phyloP scores from a whole-genome alignment of 495 filamentous ascomycete species.

The Trichoderma orchidacearum region DNA sequence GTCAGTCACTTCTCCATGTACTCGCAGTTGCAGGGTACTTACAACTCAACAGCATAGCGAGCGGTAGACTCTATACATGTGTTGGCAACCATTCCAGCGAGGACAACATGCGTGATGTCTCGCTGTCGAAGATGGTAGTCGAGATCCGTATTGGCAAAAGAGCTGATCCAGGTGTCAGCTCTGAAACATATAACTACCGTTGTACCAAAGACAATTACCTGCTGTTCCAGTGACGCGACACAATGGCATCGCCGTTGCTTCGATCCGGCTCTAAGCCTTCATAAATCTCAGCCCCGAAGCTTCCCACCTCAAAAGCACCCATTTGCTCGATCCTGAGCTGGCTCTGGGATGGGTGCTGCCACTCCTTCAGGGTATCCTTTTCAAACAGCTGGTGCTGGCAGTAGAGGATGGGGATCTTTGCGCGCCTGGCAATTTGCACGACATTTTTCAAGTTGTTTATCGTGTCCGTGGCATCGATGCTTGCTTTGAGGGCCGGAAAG shows the following conservation, averaged over 20 bases:
- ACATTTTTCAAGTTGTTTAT: conserved; percentile 10
- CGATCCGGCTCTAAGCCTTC: conserved; percentile 13
- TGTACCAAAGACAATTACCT: conserved; percentile 8
- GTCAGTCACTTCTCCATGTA: not conserved
- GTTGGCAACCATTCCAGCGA: conserved; percentile 10
- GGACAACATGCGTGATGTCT: conserved; percentile 10
- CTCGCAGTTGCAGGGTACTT: not conserved
- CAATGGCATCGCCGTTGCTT: conserved; percentile 14
- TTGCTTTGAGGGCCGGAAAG: conserved; percentile 4
- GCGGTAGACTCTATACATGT: conserved; percentile 12
- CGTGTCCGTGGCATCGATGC: conserved; percentile 8
- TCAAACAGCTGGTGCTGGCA: conserved; percentile 13
- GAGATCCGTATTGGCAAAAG: conserved; percentile 14
- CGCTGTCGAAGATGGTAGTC: conserved; percentile 14
- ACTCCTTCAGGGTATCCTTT: conserved; percentile 8
- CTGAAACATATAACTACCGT: not conserved
- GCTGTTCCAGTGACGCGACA: conserved; percentile 13
- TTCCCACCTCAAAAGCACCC: conserved; percentile 11
- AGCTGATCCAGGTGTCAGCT: conserved; percentile 2
- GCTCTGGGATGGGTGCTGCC: conserved; percentile 9
- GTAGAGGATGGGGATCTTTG: conserved; percentile 15
- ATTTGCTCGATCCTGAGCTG: conserved; percentile 6
- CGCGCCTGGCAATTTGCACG: conserved; percentile 6
- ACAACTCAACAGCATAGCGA: conserved; percentile 5
- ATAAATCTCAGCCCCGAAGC: conserved; percentile 13